Base-by-base conservation (phyloP, 805 yeast species). In the Nakazawaea ambrosiae region DNA sequence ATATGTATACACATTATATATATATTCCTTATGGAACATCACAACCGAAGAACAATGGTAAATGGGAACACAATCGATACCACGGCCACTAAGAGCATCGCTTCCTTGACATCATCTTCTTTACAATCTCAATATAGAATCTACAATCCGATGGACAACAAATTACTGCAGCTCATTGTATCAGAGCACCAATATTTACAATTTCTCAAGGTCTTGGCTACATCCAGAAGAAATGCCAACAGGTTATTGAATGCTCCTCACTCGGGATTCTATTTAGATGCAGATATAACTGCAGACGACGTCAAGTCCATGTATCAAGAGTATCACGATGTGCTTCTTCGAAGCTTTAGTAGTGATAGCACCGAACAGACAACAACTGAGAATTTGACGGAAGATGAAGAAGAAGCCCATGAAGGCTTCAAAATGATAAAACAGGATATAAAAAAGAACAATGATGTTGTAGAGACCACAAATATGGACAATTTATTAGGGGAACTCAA, bases 341-440 rank as follows among this genome's bases (percentile, higher is more conserved):
- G 25, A 19, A 37, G 40, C 27, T 37, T 37, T 18, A 32, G 36
- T 23, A 37, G 33, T 32, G 40, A 37, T 23, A 32, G 36, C 25
- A 37, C 40, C 7, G 36, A 31, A 6, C 35, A 37, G 20, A 37
- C 40, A 6, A 27, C 31, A 16, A 32, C 40, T 8, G 40, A 37
- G 26, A 33, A n/a, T 19, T 20, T 31, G 27, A 37, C 40, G 7
- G 40, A 37, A 4, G 15, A 7, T 12, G 40, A 32, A 11, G 36
- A 32, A 5, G 30, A 37, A 10, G 20, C 16, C n/a, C 29, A 18
- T 11, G 11, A 5, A n/a, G 17, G 16, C 15, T 11, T 6, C 8
- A 28, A 29, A 22, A 15, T 18, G 17, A 20, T 34, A 2, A 15
- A 24, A 27, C 18, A 15, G 7, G n/a, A 20, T 20, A 15, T 24